Evolutionary conservation across 495 filamentous ascomycete species (phyloP), one percentile per base, ranked within the genome.

Genomic region (Tuber indicum): DNA sequence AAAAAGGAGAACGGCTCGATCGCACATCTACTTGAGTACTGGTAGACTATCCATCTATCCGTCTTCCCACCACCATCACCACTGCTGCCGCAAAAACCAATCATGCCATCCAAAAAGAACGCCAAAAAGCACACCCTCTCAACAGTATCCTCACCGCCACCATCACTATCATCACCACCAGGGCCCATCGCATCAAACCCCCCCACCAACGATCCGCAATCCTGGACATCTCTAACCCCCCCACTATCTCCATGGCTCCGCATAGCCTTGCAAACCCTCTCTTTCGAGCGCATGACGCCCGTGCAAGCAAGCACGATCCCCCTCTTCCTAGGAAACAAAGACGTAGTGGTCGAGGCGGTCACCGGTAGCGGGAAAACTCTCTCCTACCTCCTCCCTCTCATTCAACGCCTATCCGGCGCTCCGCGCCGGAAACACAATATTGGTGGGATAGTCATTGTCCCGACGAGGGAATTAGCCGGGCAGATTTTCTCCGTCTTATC

Each of bases 331-430:
- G 91, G 90, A 12, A 93, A 98, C 84, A 98, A 98, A 81, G 96
- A 98, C 85, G 94, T 98, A 0, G 95, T 98, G 4, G 95, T 98
- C 43, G 94, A 97, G 88, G 96, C 96, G 3, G 96, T 98, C 12
- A 99, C 96, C 3, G 96, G 96, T 12, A 96, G 92, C 82, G 96
- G 96, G 70, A 99, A 99, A 85, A 98, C 96, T 0, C 86, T 98
- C 66, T 91, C 94, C 2, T 98, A 96, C 81, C 85, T 99, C 71
- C 92, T 99, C 42, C 96, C 96, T 0, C 86, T 98, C 3, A 87
- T 98, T 19, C 93, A 97, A 84, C 92, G 91, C 78, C 87, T 98
- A 10, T 41, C 85, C 19, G 44, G 62, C 17, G 83, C 90, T 41
- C 89, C 90, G 71, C 88, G 92, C 41, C 96, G 94, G 85, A 92